These are phyloP conservation scores for Pythium volutum DNA, from an alignment of 352 stramenopile genomes.

Conservation along the genomic window DNA sequence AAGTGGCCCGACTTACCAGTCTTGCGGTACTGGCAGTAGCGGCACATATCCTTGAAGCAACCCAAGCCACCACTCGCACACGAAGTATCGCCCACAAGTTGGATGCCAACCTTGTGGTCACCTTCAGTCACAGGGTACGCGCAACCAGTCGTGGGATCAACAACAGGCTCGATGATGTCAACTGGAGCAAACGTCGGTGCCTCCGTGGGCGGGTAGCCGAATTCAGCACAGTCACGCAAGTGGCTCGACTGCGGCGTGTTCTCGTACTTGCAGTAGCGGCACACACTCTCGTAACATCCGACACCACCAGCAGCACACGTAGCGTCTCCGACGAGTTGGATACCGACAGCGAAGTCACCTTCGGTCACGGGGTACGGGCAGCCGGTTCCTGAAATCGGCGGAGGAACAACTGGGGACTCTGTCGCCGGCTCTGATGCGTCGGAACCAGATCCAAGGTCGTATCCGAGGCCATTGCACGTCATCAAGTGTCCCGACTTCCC, in stretches of 20 bases:
- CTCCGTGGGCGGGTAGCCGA: background rate
- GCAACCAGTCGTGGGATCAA: constrained; percentile 2
- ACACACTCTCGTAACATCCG: constrained; percentile 18
- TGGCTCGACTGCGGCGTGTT: constrained; percentile 18
- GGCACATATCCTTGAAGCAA: constrained; percentile 33
- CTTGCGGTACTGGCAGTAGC: constrained; percentile 31
- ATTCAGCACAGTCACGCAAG: constrained; percentile 7
- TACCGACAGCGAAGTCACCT: constrained; percentile 3
- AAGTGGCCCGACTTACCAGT: constrained; percentile 24
- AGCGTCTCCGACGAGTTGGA: constrained; percentile 4
- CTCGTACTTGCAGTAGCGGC: constrained; percentile 30
- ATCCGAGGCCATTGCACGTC: constrained; percentile 11
- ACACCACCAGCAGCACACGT: background rate
- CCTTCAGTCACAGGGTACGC: constrained; percentile 24
- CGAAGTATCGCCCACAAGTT: constrained; percentile 27
- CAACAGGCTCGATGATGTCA: background rate
- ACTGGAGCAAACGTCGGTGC: constrained; percentile 2
- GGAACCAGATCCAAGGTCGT: constrained; percentile 2
- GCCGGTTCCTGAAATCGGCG: background rate
- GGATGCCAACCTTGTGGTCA: constrained; percentile 12
- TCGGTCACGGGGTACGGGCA: too few relatives aligned
- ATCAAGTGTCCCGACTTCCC: constrained; percentile 22
- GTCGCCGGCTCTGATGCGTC: background rate
- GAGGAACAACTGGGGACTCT: background rate
- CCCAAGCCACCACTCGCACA: constrained; percentile 21